Evolutionary conservation across 1,284 basidiomycete species (phyloP), one percentile per base, ranked within the genome.

Genomic region (Takashimella tepidaria): DNA sequence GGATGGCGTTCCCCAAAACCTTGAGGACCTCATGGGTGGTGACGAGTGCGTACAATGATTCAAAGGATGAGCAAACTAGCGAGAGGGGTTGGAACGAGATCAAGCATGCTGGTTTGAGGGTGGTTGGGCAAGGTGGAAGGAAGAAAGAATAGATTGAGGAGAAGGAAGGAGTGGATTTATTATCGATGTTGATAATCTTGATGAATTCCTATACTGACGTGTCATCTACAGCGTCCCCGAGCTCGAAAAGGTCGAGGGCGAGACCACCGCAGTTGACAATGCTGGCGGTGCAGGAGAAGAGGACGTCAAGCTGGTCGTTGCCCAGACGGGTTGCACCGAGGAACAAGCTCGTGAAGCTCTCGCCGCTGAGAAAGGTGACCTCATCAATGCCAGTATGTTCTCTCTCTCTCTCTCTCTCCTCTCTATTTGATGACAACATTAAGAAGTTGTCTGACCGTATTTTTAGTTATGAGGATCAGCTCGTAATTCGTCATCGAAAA

Each of bases 251-350:
- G 79, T 82, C 16, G 63, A 60, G 47, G 68, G 67, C 58, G 69
- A 76, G 55, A 68, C 70, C 43, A 62, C 72, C 47, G 64, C 60
- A 23, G 47, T 66, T 40, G 57, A 58, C 19, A 54, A 56, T n/a
- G 57, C 57, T 22, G 56, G 55, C 27, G 86, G 83, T 12, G 80
- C 83, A 46, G 78, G 87, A 25, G 82, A 89, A 53, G 93, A 96
- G 77, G 95, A 98, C 74, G 91, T 96, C 62, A 90, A 97, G 65
- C 84, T 96, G 55, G 90, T 98, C 53, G 91, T 97, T 80, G 81
- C 84, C 56, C 92, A 95, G 80, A 78, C 75, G 26, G 73, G 70
- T 70, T 92, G 89, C 78, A 84, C 89, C 51, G 83, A 90, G 61
- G 88, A 88, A 54, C 92, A 92, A 75, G 92, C 92, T 40, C 86